Percentiles rank a stretch among this genome's conserved stretches.
Evolutionary conservation across 1,284 basidiomycete genomes (phyloP).

Genomic region (Cryptococcus sp.): DNA sequence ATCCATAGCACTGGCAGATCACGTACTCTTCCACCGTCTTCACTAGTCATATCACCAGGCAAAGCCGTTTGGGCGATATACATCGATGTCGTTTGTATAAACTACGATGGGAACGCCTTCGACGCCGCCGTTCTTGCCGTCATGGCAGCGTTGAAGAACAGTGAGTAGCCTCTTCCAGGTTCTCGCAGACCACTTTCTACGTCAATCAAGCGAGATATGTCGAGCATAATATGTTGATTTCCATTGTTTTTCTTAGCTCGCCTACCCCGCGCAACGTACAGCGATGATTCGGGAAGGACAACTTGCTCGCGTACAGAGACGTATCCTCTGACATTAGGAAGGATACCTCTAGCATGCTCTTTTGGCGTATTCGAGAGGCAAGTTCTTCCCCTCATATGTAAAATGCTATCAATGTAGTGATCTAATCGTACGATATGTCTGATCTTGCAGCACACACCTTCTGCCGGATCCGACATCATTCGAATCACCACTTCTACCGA

Average conservation of each 20-base stretch:
- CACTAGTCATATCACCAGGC: slow-evolving; percentile 75
- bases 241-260: slow-evolving; percentile 57
- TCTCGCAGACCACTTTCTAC: neutral
- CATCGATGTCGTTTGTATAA: slow-evolving; percentile 90
- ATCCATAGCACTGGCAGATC: slow-evolving; percentile 58
- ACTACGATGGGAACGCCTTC: slow-evolving; percentile 93
- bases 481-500: slow-evolving; percentile 80
- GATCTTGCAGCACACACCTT: slow-evolving; percentile 61
- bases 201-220: neutral
- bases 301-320: slow-evolving; percentile 64
- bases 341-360: slow-evolving; percentile 64
- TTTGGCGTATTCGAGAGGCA: slow-evolving; percentile 83
- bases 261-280: slow-evolving; percentile 71
- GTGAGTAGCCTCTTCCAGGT: slow-evolving; percentile 58
- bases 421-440: neutral
- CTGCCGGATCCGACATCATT: slow-evolving; percentile 84
- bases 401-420: neutral
- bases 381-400: slow-evolving; percentile 36
- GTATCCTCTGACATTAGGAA: slow-evolving; percentile 54
- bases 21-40: slow-evolving; percentile 63
- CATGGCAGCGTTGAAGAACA: slow-evolving; percentile 78
- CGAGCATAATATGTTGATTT: neutral
- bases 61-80: slow-evolving; percentile 89
- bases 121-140: slow-evolving; percentile 87
- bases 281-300: slow-evolving; percentile 67